Percentiles rank a stretch among this genome's conserved stretches.
Conservation (phyloP, 257 asterid species). For the Primulina huaijiensis region DNA sequence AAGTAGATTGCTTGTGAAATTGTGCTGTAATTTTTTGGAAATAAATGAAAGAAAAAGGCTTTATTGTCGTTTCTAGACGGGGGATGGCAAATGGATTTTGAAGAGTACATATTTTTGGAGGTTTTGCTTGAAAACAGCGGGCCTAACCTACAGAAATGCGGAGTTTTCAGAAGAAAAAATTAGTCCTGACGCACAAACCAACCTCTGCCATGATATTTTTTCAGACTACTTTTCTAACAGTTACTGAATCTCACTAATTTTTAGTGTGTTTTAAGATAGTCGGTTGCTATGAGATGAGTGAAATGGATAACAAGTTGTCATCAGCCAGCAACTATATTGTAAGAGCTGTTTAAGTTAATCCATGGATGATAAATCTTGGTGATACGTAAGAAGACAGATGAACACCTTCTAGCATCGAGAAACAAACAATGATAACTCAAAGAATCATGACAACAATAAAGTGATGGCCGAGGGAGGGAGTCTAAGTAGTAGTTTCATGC, state of each 20-base stretch:
- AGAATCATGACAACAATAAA: neutral
- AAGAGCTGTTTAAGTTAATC: neutral
- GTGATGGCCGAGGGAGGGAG: neutral
- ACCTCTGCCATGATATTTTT: neutral
- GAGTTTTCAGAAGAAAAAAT: neutral
- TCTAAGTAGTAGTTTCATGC: neutral
- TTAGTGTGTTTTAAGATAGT: neutral
- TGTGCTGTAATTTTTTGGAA: neutral
- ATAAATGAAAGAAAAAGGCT: no score
- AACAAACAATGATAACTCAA: constrained; percentile 2
- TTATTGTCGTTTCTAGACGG: neutral
- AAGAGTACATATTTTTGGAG: neutral
- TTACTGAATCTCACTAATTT: neutral
- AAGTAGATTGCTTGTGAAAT: neutral
- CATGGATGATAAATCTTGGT: neutral
- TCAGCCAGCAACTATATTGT: neutral
- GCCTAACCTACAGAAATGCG: neutral
- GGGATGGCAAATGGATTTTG: neutral
- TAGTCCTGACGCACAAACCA: neutral
- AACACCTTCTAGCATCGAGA: neutral
- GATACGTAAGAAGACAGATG: neutral
- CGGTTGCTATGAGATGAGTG: constrained; percentile 9
- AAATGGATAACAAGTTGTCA: constrained; percentile 10
- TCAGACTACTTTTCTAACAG: neutral
- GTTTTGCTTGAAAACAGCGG: neutral